phyloP scores from a whole-genome alignment of 2,329 filamentous ascomycete genomes.

The Pseudogymnoascus sp. region DNA sequence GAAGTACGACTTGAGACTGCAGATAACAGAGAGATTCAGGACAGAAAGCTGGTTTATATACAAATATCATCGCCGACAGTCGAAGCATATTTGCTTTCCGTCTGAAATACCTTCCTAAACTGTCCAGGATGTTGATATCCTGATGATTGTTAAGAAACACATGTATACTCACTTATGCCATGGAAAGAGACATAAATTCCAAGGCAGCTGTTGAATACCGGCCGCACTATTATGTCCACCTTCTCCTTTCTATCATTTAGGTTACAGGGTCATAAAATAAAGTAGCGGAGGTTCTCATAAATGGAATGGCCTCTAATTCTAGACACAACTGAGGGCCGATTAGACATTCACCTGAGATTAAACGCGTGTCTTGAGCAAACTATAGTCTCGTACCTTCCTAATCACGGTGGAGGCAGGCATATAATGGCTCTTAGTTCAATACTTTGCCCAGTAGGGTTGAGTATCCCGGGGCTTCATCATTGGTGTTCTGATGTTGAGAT shows the following conservation, averaged over 20 bases:
- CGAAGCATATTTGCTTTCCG: neutral
- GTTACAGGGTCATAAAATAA: neutral
- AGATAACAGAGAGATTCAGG: neutral
- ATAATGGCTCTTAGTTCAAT: neutral
- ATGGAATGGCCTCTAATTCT: neutral
- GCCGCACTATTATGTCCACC: neutral
- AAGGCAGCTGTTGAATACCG: neutral
- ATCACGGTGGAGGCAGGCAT: neutral
- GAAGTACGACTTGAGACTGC: neutral
- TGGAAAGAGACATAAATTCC: neutral
- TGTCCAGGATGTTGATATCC: neutral
- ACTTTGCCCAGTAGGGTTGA: neutral
- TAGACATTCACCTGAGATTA: neutral
- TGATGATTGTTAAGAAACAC: neutral
- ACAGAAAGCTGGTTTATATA: neutral
- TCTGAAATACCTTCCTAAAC: neutral
- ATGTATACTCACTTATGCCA: neutral
- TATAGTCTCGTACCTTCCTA: neutral
- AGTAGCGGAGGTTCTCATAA: neutral
- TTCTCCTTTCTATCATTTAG: slow-evolving; percentile 1
- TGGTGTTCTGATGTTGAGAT: neutral
- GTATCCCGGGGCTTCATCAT: neutral
- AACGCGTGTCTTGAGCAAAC: neutral
- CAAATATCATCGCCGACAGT: neutral
- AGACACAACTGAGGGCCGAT: neutral